Percentiles rank a stretch among this genome's conserved stretches.
phyloP scores from a whole-genome alignment of 768 basidiomycete species.

The Lepiota subincarnata region DNA sequence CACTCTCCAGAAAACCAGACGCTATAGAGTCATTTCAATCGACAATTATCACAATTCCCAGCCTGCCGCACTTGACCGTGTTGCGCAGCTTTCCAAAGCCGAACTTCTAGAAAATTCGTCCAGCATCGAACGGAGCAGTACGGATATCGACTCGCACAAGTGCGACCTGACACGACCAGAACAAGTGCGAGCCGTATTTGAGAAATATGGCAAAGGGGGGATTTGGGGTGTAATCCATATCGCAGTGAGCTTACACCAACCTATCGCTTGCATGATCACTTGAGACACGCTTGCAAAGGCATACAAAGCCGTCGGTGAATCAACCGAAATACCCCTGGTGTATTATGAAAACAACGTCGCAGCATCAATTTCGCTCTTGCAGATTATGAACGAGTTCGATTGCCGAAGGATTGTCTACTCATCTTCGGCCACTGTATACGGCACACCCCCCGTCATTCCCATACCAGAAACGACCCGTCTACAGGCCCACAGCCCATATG shows the following conservation, averaged over 20 bases:
- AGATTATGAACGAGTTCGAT: slow-evolving; percentile 81
- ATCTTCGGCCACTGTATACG: slow-evolving; percentile 97
- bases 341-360: slow-evolving; percentile 95
- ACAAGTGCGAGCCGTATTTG: slow-evolving; percentile 75
- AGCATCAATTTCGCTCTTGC: slow-evolving; percentile 81
- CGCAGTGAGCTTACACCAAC: slow-evolving; percentile 54
- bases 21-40: slow-evolving; percentile 89
- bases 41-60: slow-evolving; percentile 96
- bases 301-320: slow-evolving; percentile 97
- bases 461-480: slow-evolving; percentile 91
- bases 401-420: slow-evolving; percentile 93
- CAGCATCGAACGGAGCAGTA: slow-evolving; percentile 64
- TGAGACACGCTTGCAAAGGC: slow-evolving; percentile 51
- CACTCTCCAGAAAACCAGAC: slow-evolving; percentile 75
- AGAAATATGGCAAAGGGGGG: slow-evolving; percentile 80
- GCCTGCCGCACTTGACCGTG: slow-evolving; percentile 67
- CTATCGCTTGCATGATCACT: background rate
- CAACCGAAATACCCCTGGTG: slow-evolving; percentile 83
- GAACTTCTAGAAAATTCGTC: slow-evolving; percentile 66
- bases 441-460: slow-evolving; percentile 86
- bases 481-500: slow-evolving; percentile 89
- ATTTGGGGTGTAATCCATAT: slow-evolving; percentile 98
- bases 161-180: slow-evolving; percentile 75
- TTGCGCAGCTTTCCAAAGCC: slow-evolving; percentile 73
- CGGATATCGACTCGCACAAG: slow-evolving; percentile 62